These are phyloP conservation scores for Coffea eugenioides DNA, from an alignment of 257 asterid species.

Conservation along the genomic window DNA sequence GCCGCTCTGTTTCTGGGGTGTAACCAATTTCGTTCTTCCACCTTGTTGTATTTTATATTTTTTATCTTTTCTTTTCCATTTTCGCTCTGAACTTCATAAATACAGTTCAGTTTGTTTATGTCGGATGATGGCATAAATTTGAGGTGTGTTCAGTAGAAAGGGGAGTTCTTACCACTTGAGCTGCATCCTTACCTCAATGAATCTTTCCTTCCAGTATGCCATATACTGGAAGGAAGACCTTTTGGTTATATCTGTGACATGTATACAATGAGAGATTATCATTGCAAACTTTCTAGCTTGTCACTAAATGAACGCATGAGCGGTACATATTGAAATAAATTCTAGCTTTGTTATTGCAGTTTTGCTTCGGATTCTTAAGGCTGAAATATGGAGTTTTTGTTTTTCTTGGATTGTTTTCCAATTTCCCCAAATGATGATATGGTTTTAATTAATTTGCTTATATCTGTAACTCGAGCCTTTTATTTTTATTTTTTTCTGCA, in stretches of 20 bases:
- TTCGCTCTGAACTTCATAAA: background rate
- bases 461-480: conserved; percentile 14
- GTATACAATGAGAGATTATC: background rate
- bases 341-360: background rate
- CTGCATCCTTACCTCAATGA: background rate
- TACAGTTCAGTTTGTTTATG: background rate
- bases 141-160: background rate
- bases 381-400: background rate
- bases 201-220: too few relatives aligned
- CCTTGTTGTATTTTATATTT: background rate
- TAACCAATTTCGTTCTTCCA: background rate
- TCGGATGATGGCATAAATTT: background rate
- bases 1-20: background rate
- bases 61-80: background rate
- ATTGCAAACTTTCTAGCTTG: background rate
- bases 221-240: background rate
- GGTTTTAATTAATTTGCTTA: background rate
- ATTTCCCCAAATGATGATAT: background rate
- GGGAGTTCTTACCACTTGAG: background rate
- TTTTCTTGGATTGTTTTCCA: background rate
- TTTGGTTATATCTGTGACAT: background rate
- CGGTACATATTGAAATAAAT: background rate
- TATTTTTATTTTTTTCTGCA: conserved; percentile 39
- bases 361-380: background rate
- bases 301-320: background rate